phyloP scores from a whole-genome alignment of 768 basidiomycete genomes.

The Royoungia palumana region DNA sequence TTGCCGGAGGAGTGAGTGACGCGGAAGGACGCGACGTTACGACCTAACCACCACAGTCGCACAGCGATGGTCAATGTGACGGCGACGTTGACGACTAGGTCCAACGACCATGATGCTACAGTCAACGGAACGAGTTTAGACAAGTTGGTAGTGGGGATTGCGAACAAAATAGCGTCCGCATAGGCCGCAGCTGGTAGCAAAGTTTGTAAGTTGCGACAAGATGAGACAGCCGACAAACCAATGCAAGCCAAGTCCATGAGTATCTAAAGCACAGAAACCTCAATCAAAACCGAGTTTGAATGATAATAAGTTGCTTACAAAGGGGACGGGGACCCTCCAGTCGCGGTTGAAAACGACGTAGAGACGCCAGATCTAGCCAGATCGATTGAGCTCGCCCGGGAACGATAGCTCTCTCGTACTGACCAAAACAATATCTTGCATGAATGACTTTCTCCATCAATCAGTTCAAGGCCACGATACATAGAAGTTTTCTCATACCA shows the following conservation, averaged over 20 bases:
- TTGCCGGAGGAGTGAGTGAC: not conserved
- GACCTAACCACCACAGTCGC: constrained; percentile 20
- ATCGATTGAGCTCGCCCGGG: not conserved
- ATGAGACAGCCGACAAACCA: constrained; percentile 5
- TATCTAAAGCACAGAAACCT: constrained; percentile 8
- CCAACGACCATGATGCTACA: constrained; percentile 17
- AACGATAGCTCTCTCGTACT: not conserved
- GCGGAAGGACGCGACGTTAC: constrained; percentile 6
- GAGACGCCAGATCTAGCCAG: constrained; percentile 20
- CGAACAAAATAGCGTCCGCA: constrained; percentile 8
- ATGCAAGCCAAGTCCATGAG: constrained; percentile 19
- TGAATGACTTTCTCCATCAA: constrained; percentile 4
- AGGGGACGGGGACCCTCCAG: constrained; percentile 18
- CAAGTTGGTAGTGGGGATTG: constrained; percentile 9
- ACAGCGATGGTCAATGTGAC: constrained; percentile 23
- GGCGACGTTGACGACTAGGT: constrained; percentile 17
- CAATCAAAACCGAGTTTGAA: not conserved
- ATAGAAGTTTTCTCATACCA: constrained; percentile 2
- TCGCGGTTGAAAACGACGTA: constrained; percentile 20
- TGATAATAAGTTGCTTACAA: constrained; percentile 7
- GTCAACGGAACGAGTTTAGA: constrained; percentile 6
- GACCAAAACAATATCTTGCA: constrained; percentile 18
- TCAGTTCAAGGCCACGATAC: not conserved
- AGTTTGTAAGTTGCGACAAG: not conserved
- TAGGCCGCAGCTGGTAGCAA: constrained; percentile 6